Conservation (phyloP, 768 basidiomycete genomes). For the Russula vinacea region DNA sequence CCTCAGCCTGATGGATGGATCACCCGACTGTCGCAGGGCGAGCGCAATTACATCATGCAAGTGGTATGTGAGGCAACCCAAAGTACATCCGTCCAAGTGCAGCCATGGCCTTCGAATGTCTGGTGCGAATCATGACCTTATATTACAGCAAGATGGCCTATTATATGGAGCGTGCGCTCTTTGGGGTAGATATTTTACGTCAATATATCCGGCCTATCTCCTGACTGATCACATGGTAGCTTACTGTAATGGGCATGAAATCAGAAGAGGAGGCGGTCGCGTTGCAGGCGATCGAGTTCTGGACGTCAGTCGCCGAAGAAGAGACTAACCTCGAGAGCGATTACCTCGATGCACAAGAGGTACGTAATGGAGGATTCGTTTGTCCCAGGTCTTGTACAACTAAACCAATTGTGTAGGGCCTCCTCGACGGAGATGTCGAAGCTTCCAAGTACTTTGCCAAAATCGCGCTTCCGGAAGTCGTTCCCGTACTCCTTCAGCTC, state of each 20-base stretch:
- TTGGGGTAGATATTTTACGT: conserved; percentile 67
- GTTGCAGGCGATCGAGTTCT: conserved; percentile 96
- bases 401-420: conserved; percentile 51
- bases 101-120: conserved; percentile 95
- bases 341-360: conserved; percentile 82
- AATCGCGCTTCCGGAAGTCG: conserved; percentile 89
- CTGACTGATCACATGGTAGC: conserved; percentile 42
- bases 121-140: conserved; percentile 94
- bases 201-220: not conserved
- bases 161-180: conserved; percentile 99
- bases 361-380: conserved; percentile 37
- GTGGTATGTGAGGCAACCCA: conserved; percentile 99
- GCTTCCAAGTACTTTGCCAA: conserved; percentile 92
- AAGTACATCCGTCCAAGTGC: conserved; percentile 70
- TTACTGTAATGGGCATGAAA: conserved; percentile 98
- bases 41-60: conserved; percentile 99
- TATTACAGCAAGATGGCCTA: conserved; percentile 99
- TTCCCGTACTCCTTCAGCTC: conserved; percentile 85
- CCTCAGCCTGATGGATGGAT: conserved; percentile 17
- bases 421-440: conserved; percentile 79
- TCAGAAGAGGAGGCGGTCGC: conserved; percentile 82
- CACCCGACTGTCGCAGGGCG: conserved; percentile 57
- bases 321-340: conserved; percentile 76
- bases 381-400: conserved; percentile 18
- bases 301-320: conserved; percentile 98